These are phyloP conservation scores for Phytophthora capsici DNA, from an alignment of 352 stramenopile genomes.

Conservation along the genomic window DNA sequence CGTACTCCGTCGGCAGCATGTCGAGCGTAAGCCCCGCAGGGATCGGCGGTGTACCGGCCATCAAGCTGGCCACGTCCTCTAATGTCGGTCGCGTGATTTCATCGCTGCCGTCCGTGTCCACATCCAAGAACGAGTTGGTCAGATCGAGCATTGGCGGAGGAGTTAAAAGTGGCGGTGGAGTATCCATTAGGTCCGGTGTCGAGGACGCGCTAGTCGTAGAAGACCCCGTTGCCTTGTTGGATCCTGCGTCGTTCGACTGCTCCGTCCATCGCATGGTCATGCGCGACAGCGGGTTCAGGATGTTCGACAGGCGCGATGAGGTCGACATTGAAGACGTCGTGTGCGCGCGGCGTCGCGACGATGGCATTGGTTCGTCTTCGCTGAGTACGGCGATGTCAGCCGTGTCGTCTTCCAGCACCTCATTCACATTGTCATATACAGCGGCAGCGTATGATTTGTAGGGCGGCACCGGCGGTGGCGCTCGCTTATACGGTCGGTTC, in stretches of 20 bases:
- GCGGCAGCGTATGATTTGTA: conserved; percentile 31
- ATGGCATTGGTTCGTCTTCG: conserved; percentile 38
- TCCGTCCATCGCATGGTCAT: conserved; percentile 55
- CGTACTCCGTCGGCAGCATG: conserved; percentile 50
- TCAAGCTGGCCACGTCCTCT: conserved; percentile 42
- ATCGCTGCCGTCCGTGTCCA: conserved; percentile 58
- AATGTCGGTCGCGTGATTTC: conserved; percentile 50
- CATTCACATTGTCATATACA: conserved; percentile 29
- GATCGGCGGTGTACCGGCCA: conserved; percentile 56
- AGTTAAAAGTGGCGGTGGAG: conserved; percentile 33
- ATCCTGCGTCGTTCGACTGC: conserved; percentile 13
- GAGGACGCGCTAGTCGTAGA: conserved; percentile 36
- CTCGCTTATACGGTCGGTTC: conserved; percentile 12
- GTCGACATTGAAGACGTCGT: conserved; percentile 48
- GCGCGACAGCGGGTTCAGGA: conserved; percentile 56
- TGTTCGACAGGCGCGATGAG: conserved; percentile 36
- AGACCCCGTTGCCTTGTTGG: conserved; percentile 13
- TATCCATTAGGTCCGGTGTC: conserved; percentile 34
- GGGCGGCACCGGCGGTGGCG: conserved; percentile 19
- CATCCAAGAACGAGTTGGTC: conserved; percentile 56
- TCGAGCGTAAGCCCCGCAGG: conserved; percentile 53
- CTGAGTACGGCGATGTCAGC: conserved; percentile 44
- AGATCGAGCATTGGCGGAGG: conserved; percentile 45
- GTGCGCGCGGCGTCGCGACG: conserved; percentile 51
- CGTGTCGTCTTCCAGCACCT: conserved; percentile 38